A percentile compares a stretch with the other conserved stretches of the same genome.
phyloP scores from a whole-genome alignment of 768 basidiomycete genomes.

The Rhodocollybia butyracea region DNA sequence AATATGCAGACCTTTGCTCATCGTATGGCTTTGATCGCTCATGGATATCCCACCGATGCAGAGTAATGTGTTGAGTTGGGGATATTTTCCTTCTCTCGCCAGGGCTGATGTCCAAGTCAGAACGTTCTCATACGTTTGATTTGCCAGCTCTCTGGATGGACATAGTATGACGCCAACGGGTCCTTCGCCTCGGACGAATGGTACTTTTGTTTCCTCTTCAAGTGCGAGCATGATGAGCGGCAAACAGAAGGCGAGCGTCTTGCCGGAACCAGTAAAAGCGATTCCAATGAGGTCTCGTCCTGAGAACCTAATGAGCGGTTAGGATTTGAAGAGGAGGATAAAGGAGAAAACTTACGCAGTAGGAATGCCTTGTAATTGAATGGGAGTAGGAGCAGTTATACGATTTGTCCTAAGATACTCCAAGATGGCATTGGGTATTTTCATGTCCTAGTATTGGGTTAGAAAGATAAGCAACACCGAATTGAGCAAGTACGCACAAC shows the following conservation, averaged over 20 bases:
- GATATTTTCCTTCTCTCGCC: slow-evolving; percentile 77
- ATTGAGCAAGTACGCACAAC: slow-evolving; percentile 38
- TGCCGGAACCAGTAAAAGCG: slow-evolving; percentile 98
- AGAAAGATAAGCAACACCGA: slow-evolving; percentile 8
- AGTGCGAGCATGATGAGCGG: slow-evolving; percentile 95
- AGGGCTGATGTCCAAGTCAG: slow-evolving; percentile 82
- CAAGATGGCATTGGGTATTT: slow-evolving; percentile 86
- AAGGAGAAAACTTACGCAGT: slow-evolving; percentile 66
- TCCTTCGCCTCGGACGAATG: slow-evolving; percentile 91
- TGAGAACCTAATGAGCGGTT: slow-evolving; percentile 61
- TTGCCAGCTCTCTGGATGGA: slow-evolving; percentile 94
- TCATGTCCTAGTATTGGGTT: slow-evolving; percentile 79
- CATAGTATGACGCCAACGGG: slow-evolving; percentile 96
- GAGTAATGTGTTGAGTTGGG: slow-evolving; percentile 80
- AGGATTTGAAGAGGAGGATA: slow-evolving; percentile 6
- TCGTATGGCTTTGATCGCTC: slow-evolving; percentile 92
- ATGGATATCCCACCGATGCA: slow-evolving; percentile 99
- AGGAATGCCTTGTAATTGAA: slow-evolving; percentile 96
- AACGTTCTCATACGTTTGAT: slow-evolving; percentile 96
- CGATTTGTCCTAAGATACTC: slow-evolving; percentile 82
- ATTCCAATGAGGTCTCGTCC: slow-evolving; percentile 99
- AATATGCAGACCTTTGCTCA: slow-evolving; percentile 90
- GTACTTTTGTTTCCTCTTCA: slow-evolving; percentile 89
- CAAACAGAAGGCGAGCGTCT: slow-evolving; percentile 98
- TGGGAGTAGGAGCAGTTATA: slow-evolving; percentile 87